These are phyloP conservation scores for Byssochlamys sp. DNA, from an alignment of 2,329 filamentous ascomycete species.

Conservation along the genomic window DNA sequence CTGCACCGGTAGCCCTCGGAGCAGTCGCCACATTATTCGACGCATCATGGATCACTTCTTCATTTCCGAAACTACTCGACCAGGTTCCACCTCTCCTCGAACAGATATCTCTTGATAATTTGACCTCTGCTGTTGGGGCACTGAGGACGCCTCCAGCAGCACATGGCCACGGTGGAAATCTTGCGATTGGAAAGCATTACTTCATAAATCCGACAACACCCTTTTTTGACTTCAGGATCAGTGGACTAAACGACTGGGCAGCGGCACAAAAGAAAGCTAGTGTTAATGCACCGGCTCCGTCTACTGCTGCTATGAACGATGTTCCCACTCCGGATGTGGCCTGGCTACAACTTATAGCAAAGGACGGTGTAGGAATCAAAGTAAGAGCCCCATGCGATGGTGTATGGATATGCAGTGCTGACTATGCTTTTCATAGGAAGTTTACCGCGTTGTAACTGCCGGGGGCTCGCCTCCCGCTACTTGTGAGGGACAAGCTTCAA, in stretches of 20 bases:
- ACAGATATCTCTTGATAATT: slow-evolving; percentile 15
- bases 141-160: slow-evolving; percentile 9
- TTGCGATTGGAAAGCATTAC: slow-evolving; percentile 30
- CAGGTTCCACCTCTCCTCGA: slow-evolving; percentile 16
- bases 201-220: slow-evolving; percentile 20
- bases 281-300: slow-evolving; percentile 17
- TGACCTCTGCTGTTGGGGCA: slow-evolving; percentile 17
- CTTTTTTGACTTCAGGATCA: slow-evolving; percentile 22
- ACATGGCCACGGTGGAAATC: slow-evolving; percentile 6
- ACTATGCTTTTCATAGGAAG: slow-evolving; percentile 20
- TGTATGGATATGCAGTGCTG: slow-evolving; percentile 6
- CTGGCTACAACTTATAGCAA: slow-evolving; percentile 24
- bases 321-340: slow-evolving; percentile 14
- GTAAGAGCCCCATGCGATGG: slow-evolving; percentile 14
- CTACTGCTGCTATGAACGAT: slow-evolving; percentile 1
- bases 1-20: slow-evolving; percentile 29
- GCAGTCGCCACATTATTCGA: slow-evolving; percentile 40
- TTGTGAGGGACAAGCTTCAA: slow-evolving; percentile 22
- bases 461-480: slow-evolving; percentile 25
- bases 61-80: slow-evolving; percentile 18
- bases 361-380: slow-evolving; percentile 19
- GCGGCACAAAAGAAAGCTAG: slow-evolving; percentile 17
- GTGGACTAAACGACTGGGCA: slow-evolving; percentile 17
- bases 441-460: slow-evolving; percentile 33
- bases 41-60: slow-evolving; percentile 28